A percentile compares a stretch with the other conserved stretches of the same genome.
Evolutionary conservation across 2,329 filamentous ascomycete species (phyloP).

Genomic region (Blastomyces emzantsi): DNA sequence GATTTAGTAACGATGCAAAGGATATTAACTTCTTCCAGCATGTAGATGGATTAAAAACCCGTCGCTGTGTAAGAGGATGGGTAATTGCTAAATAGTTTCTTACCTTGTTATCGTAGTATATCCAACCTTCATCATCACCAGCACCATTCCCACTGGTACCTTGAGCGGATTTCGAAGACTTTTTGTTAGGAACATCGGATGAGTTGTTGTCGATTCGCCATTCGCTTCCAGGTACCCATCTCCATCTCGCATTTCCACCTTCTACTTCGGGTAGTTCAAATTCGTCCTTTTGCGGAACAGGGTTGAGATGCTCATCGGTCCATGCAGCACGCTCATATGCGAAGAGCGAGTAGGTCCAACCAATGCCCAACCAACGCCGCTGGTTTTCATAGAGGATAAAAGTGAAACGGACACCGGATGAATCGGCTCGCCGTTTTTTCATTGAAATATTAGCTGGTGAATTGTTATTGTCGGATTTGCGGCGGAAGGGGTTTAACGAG

Average conservation of each 20-base stretch:
- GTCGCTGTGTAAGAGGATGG: background rate
- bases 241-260: conserved; percentile 55
- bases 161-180: conserved; percentile 42
- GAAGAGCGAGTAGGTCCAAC: conserved; percentile 88
- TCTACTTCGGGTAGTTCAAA: conserved; percentile 61
- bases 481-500: conserved; percentile 27
- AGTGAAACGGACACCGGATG: conserved; percentile 83
- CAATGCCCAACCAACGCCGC: conserved; percentile 84
- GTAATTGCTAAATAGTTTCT: conserved; percentile 15
- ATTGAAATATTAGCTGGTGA: conserved; percentile 42
- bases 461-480: conserved; percentile 35
- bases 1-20: background rate
- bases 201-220: conserved; percentile 73
- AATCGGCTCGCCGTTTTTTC: conserved; percentile 37
- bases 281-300: conserved; percentile 63
- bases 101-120: conserved; percentile 97
- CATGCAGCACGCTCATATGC: conserved; percentile 82
- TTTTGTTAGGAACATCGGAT: conserved; percentile 25
- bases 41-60: background rate
- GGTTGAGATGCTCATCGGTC: conserved; percentile 92
- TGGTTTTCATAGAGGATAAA: conserved; percentile 98
- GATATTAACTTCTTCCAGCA: background rate
- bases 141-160: conserved; percentile 36
- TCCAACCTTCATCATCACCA: conserved; percentile 67
- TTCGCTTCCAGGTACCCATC: conserved; percentile 75